Conservation (phyloP, 768 basidiomycete species). For the Lyophyllum shimeji region DNA sequence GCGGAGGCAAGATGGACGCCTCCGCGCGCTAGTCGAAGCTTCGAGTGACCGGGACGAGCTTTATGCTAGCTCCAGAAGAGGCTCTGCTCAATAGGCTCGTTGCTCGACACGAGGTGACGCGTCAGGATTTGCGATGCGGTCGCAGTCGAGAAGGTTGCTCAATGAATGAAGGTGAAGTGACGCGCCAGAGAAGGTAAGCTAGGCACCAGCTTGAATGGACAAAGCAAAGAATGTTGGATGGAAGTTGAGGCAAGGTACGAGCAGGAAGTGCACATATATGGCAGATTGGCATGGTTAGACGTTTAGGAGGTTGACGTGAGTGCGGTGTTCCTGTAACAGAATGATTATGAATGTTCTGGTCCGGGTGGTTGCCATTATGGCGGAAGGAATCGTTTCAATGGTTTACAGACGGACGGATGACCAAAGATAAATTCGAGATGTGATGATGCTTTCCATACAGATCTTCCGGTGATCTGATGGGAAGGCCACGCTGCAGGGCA, state of each 20-base stretch:
- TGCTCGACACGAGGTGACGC: not conserved
- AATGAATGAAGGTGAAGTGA: too few species aligned
- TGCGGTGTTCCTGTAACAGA: not conserved
- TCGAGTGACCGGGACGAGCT: slow-evolving; percentile 45
- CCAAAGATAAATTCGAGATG: too few species aligned
- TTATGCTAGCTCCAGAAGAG: slow-evolving; percentile 28
- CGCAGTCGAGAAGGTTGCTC: not conserved
- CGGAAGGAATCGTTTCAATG: not conserved
- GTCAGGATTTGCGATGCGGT: not conserved
- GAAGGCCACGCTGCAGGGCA: slow-evolving; percentile 39
- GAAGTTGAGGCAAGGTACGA: not conserved
- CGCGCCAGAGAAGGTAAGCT: too few species aligned
- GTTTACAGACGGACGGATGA: not conserved
- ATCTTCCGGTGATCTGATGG: slow-evolving; percentile 1
- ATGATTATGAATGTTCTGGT: not conserved
- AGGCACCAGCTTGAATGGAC: not conserved
- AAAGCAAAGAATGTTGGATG: not conserved
- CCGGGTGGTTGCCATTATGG: too few species aligned
- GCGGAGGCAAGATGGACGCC: slow-evolving; percentile 39
- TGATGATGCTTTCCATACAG: too few species aligned
- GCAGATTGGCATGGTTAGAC: not conserved
- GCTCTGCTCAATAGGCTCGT: not conserved
- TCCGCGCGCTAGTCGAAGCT: slow-evolving; percentile 49
- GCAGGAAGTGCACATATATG: not conserved
- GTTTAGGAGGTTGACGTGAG: not conserved